Base-by-base conservation (phyloP, 2,329 filamentous ascomycete genomes). In the Aspergillus sp. region DNA sequence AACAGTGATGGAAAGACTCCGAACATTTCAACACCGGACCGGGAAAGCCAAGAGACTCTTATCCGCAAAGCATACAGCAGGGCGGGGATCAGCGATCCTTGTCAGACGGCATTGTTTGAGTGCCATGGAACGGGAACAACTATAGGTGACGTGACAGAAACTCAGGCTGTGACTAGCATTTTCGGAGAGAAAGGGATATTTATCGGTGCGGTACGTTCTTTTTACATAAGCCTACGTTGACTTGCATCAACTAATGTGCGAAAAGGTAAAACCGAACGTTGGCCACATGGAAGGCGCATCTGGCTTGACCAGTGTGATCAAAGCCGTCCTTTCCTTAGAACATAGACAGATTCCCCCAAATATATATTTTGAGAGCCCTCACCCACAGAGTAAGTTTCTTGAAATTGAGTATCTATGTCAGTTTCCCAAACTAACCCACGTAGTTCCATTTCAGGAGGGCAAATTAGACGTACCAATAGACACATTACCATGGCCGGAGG, bases 1-100 rank as follows among this genome's bases (percentile, higher is more conserved):
- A 73, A 72, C 49, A 21, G 21, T 7, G 72, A 74, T 48, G 72
- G 74, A 1, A 64, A 58, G 10, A 67, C 59, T 2, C 23, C 48
- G 3, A 28, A 36, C 19, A 54, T 59, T 2, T 49, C 53, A 15
- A 25, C 23, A 1, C 57, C 58, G 7, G 32, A 43, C 19, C 25
- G 50, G 0, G 2, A 54, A n/a, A 56, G 47, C 13, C 63, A 65
- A 25, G 63, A 63, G 23, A 17, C 19, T 4, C 50, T 63, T 1
- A 61, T 65, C 7, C 45, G 61, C 2, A 49, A 38, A 21, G 53
- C 57, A 23, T 62, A 62, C 32, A 19, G 36, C 2, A 21, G 30
- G 4, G 61, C 61, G 12, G 55, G 36, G 6, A 61, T 65, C 19
- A 30, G 47, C 8, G 53, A 59, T 21, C 13, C 58, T 10, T 57